These are phyloP conservation scores for Oryza meyeriana DNA, from an alignment of 176 grass and related monocot genomes.

Conservation along the genomic window DNA sequence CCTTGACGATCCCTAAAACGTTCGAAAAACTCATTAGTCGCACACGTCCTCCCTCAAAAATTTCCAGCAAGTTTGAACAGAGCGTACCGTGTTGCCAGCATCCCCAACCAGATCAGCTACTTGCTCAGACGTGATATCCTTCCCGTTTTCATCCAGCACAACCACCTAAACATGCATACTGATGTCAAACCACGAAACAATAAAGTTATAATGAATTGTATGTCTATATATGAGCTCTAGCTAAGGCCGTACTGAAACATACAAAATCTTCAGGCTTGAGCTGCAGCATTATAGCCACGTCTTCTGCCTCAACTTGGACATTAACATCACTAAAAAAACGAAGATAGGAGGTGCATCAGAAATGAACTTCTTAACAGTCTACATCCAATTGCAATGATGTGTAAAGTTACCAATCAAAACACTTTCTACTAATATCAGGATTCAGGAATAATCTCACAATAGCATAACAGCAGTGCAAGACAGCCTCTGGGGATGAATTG, in stretches of 20 bases:
- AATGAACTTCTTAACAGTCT: neutral
- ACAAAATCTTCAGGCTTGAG: slow-evolving; percentile 82
- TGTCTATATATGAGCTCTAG: neutral
- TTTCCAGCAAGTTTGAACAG: neutral
- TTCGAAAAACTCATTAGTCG: slow-evolving; percentile 1
- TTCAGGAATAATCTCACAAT: neutral
- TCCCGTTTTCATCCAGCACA: slow-evolving; percentile 77
- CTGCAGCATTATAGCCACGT: slow-evolving; percentile 59
- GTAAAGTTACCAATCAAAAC: neutral
- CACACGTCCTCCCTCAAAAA: neutral
- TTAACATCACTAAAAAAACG: slow-evolving; percentile 57
- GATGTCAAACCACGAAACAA: neutral
- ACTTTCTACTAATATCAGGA: neutral
- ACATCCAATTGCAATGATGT: neutral
- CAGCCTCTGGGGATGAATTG: neutral
- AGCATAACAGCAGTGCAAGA: neutral
- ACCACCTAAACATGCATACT: slow-evolving; percentile 50
- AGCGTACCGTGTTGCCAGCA: slow-evolving; percentile 65
- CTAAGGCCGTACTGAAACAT: slow-evolving; percentile 30
- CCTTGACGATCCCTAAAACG: slow-evolving; percentile 58
- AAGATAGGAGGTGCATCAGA: neutral
- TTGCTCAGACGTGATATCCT: slow-evolving; percentile 73
- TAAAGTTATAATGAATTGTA: neutral
- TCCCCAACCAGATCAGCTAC: slow-evolving; percentile 87
- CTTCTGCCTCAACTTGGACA: slow-evolving; percentile 82